Evolutionary conservation across 2,329 filamentous ascomycete species (phyloP).

Genomic region (Fusarium sp.): DNA sequence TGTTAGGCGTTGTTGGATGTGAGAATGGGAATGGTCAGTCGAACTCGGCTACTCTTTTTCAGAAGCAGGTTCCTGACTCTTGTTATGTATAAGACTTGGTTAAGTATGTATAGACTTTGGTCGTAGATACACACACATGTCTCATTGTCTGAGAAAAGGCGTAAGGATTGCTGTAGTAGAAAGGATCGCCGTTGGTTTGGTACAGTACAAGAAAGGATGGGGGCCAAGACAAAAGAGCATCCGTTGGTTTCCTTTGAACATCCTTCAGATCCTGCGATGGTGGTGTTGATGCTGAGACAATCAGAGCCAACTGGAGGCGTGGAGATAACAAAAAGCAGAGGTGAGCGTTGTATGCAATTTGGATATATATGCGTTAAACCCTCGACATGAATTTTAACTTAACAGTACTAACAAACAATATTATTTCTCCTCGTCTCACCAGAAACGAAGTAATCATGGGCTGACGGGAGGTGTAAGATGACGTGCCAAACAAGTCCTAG

Average conservation of each 20-base stretch:
- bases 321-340: neutral
- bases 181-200: conserved; percentile 8
- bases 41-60: neutral
- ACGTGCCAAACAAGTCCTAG: conserved; percentile 22
- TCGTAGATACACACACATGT: neutral
- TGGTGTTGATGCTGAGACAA: conserved; percentile 2
- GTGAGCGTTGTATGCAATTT: too few relatives aligned
- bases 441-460: conserved; percentile 14
- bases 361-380: too few relatives aligned
- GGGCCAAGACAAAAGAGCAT: conserved; percentile 5
- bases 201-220: neutral
- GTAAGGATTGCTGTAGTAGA: neutral
- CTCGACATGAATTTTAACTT: too few relatives aligned
- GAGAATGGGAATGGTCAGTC: neutral
- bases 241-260: neutral
- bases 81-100: too few relatives aligned
- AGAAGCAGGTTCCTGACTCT: neutral
- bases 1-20: neutral
- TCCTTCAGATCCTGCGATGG: conserved; percentile 5
- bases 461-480: conserved; percentile 31
- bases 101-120: neutral
- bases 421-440: neutral
- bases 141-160: conserved; percentile 3
- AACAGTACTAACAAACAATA: neutral
- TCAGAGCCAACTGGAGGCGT: neutral